These are phyloP conservation scores for Penicillium frequentans DNA, from an alignment of 2,329 filamentous ascomycete species.

Conservation along the genomic window DNA sequence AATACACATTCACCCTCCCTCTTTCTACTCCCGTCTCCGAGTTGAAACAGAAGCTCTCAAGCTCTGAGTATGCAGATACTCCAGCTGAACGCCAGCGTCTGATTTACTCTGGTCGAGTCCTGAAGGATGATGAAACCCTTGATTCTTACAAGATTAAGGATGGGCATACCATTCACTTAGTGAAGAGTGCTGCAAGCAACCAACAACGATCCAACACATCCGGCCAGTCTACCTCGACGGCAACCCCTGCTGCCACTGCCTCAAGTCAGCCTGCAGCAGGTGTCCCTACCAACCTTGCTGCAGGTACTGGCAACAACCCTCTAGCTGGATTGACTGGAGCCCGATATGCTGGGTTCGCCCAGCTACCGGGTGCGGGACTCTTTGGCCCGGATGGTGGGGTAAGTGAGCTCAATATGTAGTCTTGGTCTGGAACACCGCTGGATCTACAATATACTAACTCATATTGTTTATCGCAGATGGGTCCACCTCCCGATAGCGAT, in stretches of 20 bases:
- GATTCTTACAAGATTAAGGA: conserved; percentile 91
- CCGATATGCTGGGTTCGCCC: conserved; percentile 87
- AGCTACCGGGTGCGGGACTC: conserved; percentile 80
- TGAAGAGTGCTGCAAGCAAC: conserved; percentile 94
- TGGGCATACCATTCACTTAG: conserved; percentile 92
- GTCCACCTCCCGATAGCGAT: conserved; percentile 78
- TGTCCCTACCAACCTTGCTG: conserved; percentile 50
- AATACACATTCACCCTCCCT: conserved; percentile 78
- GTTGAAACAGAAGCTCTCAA: conserved; percentile 84
- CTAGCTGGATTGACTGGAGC: conserved; percentile 89
- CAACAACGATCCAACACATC: conserved; percentile 56
- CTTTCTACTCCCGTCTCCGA: conserved; percentile 76
- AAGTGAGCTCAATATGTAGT: conserved; percentile 45
- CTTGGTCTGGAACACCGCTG: background rate
- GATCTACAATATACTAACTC: background rate
- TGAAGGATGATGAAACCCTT: conserved; percentile 90
- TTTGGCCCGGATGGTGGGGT: conserved; percentile 95
- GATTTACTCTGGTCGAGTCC: conserved; percentile 94
- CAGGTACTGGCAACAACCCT: conserved; percentile 73
- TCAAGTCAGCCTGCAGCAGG: conserved; percentile 35
- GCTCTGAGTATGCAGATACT: conserved; percentile 79
- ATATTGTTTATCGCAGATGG: conserved; percentile 65
- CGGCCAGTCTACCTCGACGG: conserved; percentile 46
- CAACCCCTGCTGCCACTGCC: conserved; percentile 32
- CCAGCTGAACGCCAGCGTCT: conserved; percentile 86